These are phyloP conservation scores for Symbiodinium natans DNA, from an alignment of 73 alveolate genomes.

Conservation along the genomic window DNA sequence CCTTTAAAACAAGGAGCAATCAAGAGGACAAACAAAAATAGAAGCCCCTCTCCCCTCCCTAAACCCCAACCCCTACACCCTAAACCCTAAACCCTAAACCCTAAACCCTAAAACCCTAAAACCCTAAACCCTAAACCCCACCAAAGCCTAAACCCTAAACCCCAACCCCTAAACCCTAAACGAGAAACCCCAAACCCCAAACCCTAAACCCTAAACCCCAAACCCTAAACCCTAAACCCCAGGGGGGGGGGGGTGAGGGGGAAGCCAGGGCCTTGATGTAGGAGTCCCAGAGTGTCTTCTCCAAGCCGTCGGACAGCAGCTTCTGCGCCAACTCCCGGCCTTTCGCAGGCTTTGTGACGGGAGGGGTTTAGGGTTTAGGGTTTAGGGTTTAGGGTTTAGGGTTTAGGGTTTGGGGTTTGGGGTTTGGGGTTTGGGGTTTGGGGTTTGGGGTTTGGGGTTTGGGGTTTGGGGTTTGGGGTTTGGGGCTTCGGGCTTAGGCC, in stretches of 20 bases:
- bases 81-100: not conserved
- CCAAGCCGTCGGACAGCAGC: conserved; percentile 25
- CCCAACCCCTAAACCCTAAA: not conserved
- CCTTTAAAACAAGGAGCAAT: too few relatives aligned
- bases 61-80: not conserved
- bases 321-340: conserved; percentile 62
- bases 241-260: not conserved
- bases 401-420: not conserved
- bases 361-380: not conserved
- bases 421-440: not conserved
- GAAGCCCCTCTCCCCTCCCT: too few relatives aligned
- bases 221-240: not conserved
- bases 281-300: conserved; percentile 70
- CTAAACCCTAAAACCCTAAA: not conserved
- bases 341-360: not conserved
- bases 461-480: not conserved
- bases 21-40: too few relatives aligned
- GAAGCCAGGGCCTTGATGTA: not conserved
- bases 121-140: not conserved
- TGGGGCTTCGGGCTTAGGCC: not conserved
- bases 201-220: not conserved
- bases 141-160: not conserved
- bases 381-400: not conserved
- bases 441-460: not conserved
- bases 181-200: not conserved